Percentiles rank a stretch among this genome's conserved stretches.
These are phyloP conservation scores for Adansonia gregorii DNA, from an alignment of 441 rosid genomes.

Conservation along the genomic window DNA sequence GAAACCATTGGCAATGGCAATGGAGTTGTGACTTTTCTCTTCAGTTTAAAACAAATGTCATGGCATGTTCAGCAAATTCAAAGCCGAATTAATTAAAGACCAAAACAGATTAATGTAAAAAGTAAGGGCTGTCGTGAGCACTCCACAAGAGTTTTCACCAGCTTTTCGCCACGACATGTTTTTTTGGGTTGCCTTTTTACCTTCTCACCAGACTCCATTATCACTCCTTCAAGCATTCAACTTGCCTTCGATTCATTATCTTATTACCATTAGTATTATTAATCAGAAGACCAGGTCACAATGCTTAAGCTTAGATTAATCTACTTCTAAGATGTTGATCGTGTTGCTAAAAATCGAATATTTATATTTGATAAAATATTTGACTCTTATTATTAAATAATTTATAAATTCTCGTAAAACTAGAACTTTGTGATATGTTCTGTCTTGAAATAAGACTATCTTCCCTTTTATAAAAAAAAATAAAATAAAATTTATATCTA, in stretches of 20 bases:
- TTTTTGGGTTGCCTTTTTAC: neutral
- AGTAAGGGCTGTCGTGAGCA: conserved; percentile 20
- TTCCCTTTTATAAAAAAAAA: too few relatives aligned
- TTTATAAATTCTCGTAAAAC: too few relatives aligned
- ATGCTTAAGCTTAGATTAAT: too few relatives aligned
- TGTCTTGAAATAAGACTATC: too few relatives aligned
- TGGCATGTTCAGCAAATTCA: neutral
- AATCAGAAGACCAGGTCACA: too few relatives aligned
- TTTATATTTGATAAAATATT: too few relatives aligned
- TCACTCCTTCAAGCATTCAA: neutral
- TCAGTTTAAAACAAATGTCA: neutral
- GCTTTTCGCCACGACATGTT: conserved; percentile 10
- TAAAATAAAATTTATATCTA: too few relatives aligned
- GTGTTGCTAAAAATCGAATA: too few relatives aligned
- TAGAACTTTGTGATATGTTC: too few relatives aligned
- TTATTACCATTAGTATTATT: neutral
- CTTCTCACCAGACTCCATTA: neutral
- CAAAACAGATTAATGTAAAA: neutral
- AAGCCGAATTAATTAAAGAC: neutral
- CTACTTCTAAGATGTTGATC: too few relatives aligned
- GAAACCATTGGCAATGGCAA: neutral
- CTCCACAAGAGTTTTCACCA: neutral
- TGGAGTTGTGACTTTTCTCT: neutral
- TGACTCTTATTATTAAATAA: too few relatives aligned
- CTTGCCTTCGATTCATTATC: neutral